Percentiles rank a stretch among this genome's conserved stretches.
Conservation (phyloP, 108 stramenopile genomes). For the Cyclotella atomus region DNA sequence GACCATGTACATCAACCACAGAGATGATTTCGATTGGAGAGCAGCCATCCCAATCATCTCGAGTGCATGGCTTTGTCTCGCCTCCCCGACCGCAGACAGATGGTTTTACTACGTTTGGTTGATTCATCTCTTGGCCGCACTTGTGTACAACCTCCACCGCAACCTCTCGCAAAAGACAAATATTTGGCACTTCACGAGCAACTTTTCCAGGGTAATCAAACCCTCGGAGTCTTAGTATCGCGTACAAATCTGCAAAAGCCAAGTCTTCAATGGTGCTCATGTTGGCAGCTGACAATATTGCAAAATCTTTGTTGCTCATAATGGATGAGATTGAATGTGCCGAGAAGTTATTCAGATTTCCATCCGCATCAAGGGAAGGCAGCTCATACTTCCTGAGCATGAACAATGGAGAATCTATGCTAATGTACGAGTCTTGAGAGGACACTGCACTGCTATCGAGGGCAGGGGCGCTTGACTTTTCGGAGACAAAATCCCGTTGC, state of each 20-base stretch:
- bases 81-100: conserved; percentile 37
- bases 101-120: not conserved
- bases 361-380: conserved; percentile 18
- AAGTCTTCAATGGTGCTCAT: conserved; percentile 54
- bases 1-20: conserved; percentile 49
- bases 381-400: conserved; percentile 19
- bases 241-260: conserved; percentile 42
- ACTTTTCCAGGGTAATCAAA: conserved; percentile 51
- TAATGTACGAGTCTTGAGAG: conserved; percentile 10
- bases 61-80: conserved; percentile 32
- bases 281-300: conserved; percentile 26
- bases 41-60: conserved; percentile 62
- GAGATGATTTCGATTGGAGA: conserved; percentile 28
- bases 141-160: conserved; percentile 43
- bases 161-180: conserved; percentile 45
- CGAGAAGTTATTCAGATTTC: conserved; percentile 30
- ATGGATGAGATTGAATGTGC: conserved; percentile 5
- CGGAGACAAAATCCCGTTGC: conserved; percentile 25
- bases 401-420: conserved; percentile 32
- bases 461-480: no score
- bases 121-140: conserved; percentile 16
- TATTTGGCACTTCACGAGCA: conserved; percentile 19
- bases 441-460: not conserved
- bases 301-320: conserved; percentile 23
- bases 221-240: conserved; percentile 51